Conservation (phyloP, 352 stramenopile species). For the Globisporangium nagaii region DNA sequence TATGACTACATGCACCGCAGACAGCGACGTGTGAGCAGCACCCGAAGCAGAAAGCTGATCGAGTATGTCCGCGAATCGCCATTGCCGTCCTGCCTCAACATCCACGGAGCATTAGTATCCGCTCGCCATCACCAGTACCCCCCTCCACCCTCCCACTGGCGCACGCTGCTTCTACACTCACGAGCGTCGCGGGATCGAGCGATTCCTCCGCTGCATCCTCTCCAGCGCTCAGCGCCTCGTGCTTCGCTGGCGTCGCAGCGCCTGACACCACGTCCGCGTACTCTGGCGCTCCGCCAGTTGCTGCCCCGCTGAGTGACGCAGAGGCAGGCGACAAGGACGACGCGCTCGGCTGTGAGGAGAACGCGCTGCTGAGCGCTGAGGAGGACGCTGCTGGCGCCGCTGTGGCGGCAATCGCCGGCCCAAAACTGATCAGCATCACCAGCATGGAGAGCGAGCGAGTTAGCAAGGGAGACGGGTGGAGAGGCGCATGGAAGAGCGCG, state of each 20-base stretch:
- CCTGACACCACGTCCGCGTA: background rate
- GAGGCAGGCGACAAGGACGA: background rate
- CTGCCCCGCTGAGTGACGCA: no score
- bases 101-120: no score
- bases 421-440: background rate
- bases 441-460: background rate
- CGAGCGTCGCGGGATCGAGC: background rate
- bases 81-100: constrained; percentile 9
- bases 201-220: background rate
- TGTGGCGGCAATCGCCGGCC: constrained; percentile 3
- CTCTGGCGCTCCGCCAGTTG: background rate
- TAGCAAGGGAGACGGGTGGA: constrained; percentile 3
- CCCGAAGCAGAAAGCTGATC: constrained; percentile 52
- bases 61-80: constrained; percentile 42
- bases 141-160: no score
- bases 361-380: background rate
- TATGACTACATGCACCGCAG: no score
- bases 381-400: background rate
- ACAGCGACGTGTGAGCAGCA: no score
- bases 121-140: background rate
- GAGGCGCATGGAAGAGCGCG: background rate
- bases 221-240: background rate
- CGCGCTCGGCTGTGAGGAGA: background rate
- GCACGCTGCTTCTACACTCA: no score
- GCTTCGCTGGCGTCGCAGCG: no score